phyloP scores from a whole-genome alignment of 345 rosid genomes.

The Brassica juncea region DNA sequence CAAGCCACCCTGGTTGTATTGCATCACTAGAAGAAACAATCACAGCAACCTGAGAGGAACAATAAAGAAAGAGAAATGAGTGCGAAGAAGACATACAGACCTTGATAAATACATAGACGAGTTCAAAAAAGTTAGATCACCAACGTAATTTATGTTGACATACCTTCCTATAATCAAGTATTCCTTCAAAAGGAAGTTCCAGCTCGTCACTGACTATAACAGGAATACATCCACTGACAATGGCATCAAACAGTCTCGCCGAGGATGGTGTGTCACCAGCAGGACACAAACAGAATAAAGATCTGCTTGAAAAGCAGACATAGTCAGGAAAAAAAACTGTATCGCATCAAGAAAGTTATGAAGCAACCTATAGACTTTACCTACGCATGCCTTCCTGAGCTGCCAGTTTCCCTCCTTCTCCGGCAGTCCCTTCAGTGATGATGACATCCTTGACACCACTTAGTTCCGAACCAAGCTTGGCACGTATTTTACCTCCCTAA shows the following conservation, averaged over 20 bases:
- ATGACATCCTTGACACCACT: conserved; percentile 55
- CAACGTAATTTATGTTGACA: not conserved
- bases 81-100: not conserved
- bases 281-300: conserved; percentile 86
- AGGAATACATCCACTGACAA: conserved; percentile 95
- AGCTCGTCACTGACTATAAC: conserved; percentile 88
- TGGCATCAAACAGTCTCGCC: conserved; percentile 93
- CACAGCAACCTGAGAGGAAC: conserved; percentile 63
- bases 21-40: conserved; percentile 88
- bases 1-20: conserved; percentile 74
- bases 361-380: conserved; percentile 43
- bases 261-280: conserved; percentile 99
- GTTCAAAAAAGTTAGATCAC: conserved; percentile 1
- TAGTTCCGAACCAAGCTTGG: conserved; percentile 77
- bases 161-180: conserved; percentile 85
- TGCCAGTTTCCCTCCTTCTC: conserved; percentile 78
- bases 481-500: conserved; percentile 95
- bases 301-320: conserved; percentile 48
- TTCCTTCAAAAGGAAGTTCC: conserved; percentile 97
- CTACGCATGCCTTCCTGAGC: conserved; percentile 90
- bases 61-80: conserved; percentile 1
- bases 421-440: conserved; percentile 83
- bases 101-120: not conserved
- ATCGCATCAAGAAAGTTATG: not conserved
- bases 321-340: conserved; percentile 3